phyloP scores from a whole-genome alignment of 352 stramenopile species.

The Phytopythium montanum region DNA sequence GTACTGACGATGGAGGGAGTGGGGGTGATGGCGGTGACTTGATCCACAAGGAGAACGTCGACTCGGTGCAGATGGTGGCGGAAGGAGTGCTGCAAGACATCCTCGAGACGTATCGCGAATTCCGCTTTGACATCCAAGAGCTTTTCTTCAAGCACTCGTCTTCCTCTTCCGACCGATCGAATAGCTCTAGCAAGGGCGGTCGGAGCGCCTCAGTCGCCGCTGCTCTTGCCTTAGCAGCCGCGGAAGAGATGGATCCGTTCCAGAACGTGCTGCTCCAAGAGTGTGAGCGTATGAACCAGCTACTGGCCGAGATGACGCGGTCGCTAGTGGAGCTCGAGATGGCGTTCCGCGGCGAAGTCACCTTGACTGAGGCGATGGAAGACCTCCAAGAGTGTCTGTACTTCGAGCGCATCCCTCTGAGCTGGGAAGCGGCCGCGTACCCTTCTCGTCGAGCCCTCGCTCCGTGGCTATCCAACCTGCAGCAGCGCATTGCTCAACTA shows the following conservation, averaged over 20 bases:
- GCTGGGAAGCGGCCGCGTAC: constrained; percentile 77
- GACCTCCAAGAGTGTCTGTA: constrained; percentile 75
- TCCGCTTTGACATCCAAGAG: constrained; percentile 81
- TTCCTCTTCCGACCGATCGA: constrained; percentile 17
- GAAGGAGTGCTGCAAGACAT: constrained; percentile 89
- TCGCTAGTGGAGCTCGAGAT: constrained; percentile 84
- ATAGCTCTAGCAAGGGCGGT: constrained; percentile 20
- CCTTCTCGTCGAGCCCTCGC: constrained; percentile 73
- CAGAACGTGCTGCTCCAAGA: constrained; percentile 91
- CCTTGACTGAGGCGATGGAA: constrained; percentile 87
- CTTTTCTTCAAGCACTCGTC: constrained; percentile 60
- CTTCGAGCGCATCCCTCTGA: constrained; percentile 62
- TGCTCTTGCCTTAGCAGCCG: constrained; percentile 17
- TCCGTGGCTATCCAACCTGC: constrained; percentile 83
- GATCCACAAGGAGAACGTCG: constrained; percentile 34
- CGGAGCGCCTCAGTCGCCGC: constrained; percentile 25
- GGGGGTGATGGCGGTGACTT: constrained; percentile 4
- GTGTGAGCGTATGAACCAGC: constrained; percentile 85
- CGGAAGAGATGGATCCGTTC: constrained; percentile 87
- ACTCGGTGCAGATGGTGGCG: constrained; percentile 74
- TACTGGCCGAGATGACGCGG: constrained; percentile 74
- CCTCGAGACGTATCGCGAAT: constrained; percentile 86
- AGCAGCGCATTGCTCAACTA: constrained; percentile 83
- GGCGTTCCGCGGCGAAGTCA: constrained; percentile 87
- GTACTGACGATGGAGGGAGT: constrained; percentile 22